Evolutionary conservation across 2,329 filamentous ascomycete genomes (phyloP), one percentile per base, ranked within the genome.

Genomic region (Colletotrichum karsti): DNA sequence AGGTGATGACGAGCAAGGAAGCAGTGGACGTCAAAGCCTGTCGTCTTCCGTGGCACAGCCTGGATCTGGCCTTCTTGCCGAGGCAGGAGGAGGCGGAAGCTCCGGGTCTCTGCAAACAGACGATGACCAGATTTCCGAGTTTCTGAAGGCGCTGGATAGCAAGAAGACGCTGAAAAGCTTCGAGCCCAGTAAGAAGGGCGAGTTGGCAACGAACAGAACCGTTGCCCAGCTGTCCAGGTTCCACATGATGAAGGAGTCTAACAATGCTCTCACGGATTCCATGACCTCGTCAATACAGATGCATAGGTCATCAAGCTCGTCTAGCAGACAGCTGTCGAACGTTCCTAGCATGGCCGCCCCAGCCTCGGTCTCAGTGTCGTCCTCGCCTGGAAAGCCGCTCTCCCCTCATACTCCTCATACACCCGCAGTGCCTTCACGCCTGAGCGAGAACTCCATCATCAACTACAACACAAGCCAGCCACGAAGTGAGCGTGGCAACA

Each of bases 401-500:
- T 97, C 94, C 3, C 94, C 93, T 9, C 94, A 95, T 75, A 97
- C 93, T 0, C 94, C 95, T 1, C 95, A 98, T 75, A 97, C 94
- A 0, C 96, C 96, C 4, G 94, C 95, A 10, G 94, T 98, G 28
- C 95, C 95, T 20, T 98, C 95, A 7, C 89, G 96, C n/a, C 83
- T 99, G 22, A 97, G 94, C 75, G 94, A 96, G 70, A 95, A 97
- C 75, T 96, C 93, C 57, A 93, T 96, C 68, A 90, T 90, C 46
- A 92, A 93, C 71, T 92, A 94, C 74, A 76, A 77, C 54, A 71
- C 64, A 6, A 73, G 77, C 33, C 77, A 78, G 71, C 64, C 64
- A 73, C 10, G 70, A 73, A 55, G 70, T 72, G 63, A 71, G 60
- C 74, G 68, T 54, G 75, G 71, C 15, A 72, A 69, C 65, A 72